Percentiles rank a stretch among this genome's conserved stretches.
Evolutionary conservation across 768 basidiomycete genomes (phyloP).

Genomic region (Porpolomopsis calyptriformis): DNA sequence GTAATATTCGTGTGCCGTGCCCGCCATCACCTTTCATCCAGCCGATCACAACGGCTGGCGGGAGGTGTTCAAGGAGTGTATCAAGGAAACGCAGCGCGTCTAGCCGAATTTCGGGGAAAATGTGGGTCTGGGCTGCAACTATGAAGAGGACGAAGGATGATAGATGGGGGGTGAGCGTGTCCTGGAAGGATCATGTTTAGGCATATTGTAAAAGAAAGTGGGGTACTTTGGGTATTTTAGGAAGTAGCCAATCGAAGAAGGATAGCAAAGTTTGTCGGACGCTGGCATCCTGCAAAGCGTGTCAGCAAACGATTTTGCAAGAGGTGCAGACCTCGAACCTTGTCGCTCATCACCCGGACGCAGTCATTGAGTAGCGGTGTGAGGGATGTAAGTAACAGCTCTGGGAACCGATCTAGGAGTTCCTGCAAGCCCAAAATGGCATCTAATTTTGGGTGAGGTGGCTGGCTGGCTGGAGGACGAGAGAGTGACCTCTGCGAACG

Average conservation of each 20-base stretch:
- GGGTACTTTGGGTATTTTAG: conserved; percentile 47
- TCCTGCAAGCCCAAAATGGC: conserved; percentile 65
- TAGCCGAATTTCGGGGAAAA: conserved; percentile 89
- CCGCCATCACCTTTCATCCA: conserved; percentile 48
- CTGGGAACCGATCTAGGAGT: conserved; percentile 53
- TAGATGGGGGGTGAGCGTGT: conserved; percentile 63
- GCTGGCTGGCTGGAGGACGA: neutral
- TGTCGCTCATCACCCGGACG: conserved; percentile 70
- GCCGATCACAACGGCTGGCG: conserved; percentile 52
- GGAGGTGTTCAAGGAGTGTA: conserved; percentile 60
- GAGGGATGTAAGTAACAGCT: conserved; percentile 40
- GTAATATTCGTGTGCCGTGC: conserved; percentile 56
- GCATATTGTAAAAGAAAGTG: neutral
- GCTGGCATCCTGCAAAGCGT: conserved; percentile 52
- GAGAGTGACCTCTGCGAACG: conserved; percentile 54
- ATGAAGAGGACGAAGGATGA: conserved; percentile 72
- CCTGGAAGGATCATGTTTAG: conserved; percentile 29
- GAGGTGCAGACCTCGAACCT: conserved; percentile 34
- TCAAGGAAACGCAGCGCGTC: conserved; percentile 79
- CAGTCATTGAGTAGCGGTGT: conserved; percentile 47
- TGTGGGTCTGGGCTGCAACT: conserved; percentile 85
- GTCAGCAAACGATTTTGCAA: neutral
- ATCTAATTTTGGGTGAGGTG: conserved; percentile 32
- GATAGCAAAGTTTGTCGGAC: conserved; percentile 66
- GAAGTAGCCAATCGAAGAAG: conserved; percentile 67